phyloP scores from a whole-genome alignment of 208 protist species.

The Leishmania mexicana region DNA sequence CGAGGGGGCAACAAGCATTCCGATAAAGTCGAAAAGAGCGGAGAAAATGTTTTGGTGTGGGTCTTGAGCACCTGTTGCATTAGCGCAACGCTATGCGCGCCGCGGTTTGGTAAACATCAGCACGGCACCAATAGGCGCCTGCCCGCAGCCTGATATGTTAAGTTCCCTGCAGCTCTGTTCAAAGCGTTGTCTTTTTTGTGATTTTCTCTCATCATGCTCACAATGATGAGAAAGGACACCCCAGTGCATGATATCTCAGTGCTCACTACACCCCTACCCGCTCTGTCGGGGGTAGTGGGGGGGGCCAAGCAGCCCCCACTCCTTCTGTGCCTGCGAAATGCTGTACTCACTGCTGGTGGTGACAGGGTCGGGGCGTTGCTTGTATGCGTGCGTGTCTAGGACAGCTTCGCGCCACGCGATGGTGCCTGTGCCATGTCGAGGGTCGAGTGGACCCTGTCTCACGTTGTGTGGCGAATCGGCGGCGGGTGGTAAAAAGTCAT shows the following conservation, averaged over 20 bases:
- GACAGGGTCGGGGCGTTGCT: background rate
- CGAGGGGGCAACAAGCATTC: too few species aligned
- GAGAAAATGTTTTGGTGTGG: background rate
- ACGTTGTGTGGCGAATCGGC: background rate
- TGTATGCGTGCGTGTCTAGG: background rate
- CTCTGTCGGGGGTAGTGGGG: background rate
- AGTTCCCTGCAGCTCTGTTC: too few species aligned
- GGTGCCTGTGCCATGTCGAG: background rate
- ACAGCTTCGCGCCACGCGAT: background rate
- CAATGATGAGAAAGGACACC: too few species aligned
- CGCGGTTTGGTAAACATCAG: too few species aligned
- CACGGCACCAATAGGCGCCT: too few species aligned
- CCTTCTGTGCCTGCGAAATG: background rate
- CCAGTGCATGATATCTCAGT: background rate
- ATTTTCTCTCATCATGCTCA: too few species aligned
- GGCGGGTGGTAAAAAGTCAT: too few species aligned
- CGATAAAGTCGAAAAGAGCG: background rate
- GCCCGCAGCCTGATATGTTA: too few species aligned
- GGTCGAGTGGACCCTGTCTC: background rate
- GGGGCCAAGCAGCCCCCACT: background rate
- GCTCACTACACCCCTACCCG: background rate
- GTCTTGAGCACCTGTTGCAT: too few species aligned
- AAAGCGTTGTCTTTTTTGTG: too few species aligned
- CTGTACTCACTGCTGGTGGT: background rate
- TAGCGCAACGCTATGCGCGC: too few species aligned